Evolutionary conservation across 345 rosid genomes (phyloP), one percentile per base, ranked within the genome.

Genomic region (Arabis hirsuta): DNA sequence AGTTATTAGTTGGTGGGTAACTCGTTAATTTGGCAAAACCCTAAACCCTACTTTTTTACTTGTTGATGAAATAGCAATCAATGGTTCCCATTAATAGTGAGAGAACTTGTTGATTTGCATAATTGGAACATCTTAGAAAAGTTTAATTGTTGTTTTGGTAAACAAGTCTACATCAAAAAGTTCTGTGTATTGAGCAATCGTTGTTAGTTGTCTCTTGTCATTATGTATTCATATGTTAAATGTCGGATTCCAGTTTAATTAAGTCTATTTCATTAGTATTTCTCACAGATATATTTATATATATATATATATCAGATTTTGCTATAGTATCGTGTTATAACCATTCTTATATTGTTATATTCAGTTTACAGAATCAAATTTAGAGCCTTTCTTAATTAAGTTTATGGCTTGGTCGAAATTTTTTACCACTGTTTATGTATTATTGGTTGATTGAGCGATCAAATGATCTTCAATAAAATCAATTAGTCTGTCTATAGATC

Each of bases 61-160:
- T 31, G 27, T 59, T 54, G 14, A 55, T 64, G 55, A 51, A 59
- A 56, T 26, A 59, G 41, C 16, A 26, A 62, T 34, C 16, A 26
- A 62, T 34, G 31, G 39, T 34, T 3, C 12, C 3, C 5, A 19
- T 32, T 11, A 31, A 3, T 10, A 6, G 2, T 46, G 19, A 38
- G 9, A 8, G 10, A 32, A 58, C 22, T 56, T 69, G 20, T 50
- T 60, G 53, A 16, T 27, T 27, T 60, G 34, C 34, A 31, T 3
- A 29, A 12, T 56, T 58, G 34, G 11, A 34, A 9, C 2, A 69
- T 22, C 7, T 42, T 54, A 20, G 22, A 8, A 19, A 36, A 32
- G 27, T 10, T 24, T 3, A 36, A 3, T 38, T 20, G 43, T 22
- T n/a, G n/a, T 14, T 46, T 19, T 34, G 36, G 47, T 58, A 11